Evolutionary conservation across 2,329 filamentous ascomycete species (phyloP).

Genomic region (Ophiostoma sp.): DNA sequence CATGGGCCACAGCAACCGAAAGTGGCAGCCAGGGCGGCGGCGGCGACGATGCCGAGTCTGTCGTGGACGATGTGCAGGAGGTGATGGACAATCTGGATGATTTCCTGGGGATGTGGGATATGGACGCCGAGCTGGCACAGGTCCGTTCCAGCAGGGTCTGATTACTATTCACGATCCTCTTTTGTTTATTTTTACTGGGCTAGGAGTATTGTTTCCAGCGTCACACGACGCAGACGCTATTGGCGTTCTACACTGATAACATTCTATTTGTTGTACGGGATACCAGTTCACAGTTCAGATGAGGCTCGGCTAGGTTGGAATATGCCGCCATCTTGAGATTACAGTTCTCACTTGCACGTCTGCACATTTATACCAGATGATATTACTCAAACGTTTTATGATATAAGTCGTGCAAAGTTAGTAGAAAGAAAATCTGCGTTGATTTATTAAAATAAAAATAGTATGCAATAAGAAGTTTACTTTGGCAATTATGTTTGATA

Average conservation of each 20-base stretch:
- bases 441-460: no score
- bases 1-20: background rate
- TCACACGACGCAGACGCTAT: background rate
- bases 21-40: background rate
- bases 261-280: background rate
- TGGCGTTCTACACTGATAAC: background rate
- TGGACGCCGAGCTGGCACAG: conserved; percentile 36
- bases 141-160: conserved; percentile 22
- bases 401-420: no score
- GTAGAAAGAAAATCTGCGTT: no score
- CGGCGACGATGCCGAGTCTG: conserved; percentile 15
- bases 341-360: no score
- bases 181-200: background rate
- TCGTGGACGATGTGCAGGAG: conserved; percentile 41
- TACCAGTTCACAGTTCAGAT: background rate
- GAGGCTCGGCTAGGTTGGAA: background rate
- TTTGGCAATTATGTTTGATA: no score
- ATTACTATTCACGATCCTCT: background rate
- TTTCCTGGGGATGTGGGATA: conserved; percentile 39
- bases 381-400: no score
- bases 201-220: background rate
- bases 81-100: conserved; percentile 44
- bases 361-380: no score
- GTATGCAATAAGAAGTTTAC: no score
- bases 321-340: background rate